A percentile compares a stretch with the other conserved stretches of the same genome.
Conservation (phyloP, 2,329 filamentous ascomycete species). For the Aspergillus terreus region DNA sequence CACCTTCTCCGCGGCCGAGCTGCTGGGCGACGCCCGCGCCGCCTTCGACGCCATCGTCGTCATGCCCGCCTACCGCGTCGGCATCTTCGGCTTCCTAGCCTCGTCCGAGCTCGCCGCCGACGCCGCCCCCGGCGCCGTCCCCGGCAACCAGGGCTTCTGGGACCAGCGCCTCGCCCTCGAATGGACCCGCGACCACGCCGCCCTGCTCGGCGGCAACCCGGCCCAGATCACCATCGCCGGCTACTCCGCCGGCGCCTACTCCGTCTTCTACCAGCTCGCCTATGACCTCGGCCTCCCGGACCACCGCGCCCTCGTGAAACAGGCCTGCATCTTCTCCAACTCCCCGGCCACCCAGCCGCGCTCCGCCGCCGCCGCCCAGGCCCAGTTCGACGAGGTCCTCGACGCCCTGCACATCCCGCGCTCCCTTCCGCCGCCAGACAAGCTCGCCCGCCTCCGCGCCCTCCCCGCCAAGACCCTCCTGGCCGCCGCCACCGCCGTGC, state of each 20-base stretch:
- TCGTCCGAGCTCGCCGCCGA: slow-evolving; percentile 46
- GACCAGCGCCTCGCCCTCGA: slow-evolving; percentile 55
- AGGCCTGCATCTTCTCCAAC: slow-evolving; percentile 54
- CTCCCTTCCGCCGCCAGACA: slow-evolving; percentile 38
- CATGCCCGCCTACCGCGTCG: slow-evolving; percentile 55
- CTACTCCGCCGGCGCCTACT: slow-evolving; percentile 56
- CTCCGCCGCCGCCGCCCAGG: slow-evolving; percentile 43
- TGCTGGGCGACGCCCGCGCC: slow-evolving; percentile 45
- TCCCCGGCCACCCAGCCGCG: slow-evolving; percentile 53
- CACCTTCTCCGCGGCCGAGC: slow-evolving; percentile 39
- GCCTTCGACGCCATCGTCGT: slow-evolving; percentile 50
- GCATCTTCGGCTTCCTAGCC: slow-evolving; percentile 55
- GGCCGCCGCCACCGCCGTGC: slow-evolving; percentile 39
- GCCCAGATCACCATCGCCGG: slow-evolving; percentile 52
- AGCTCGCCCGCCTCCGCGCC: slow-evolving; percentile 44
- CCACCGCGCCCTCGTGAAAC: slow-evolving; percentile 46
- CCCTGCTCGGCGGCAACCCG: slow-evolving; percentile 49
- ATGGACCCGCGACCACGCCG: slow-evolving; percentile 52
- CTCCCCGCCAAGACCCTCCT: slow-evolving; percentile 40
- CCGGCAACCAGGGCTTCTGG: slow-evolving; percentile 55
- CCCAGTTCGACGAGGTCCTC: slow-evolving; percentile 52
- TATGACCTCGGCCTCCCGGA: slow-evolving; percentile 52
- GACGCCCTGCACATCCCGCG: slow-evolving; percentile 42
- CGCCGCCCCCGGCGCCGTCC: slow-evolving; percentile 30
- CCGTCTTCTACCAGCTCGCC: slow-evolving; percentile 55